Evolutionary conservation across 1,139 yeast species (phyloP), one percentile per base, ranked within the genome.

Genomic region (Saccharomyces hybrid): DNA sequence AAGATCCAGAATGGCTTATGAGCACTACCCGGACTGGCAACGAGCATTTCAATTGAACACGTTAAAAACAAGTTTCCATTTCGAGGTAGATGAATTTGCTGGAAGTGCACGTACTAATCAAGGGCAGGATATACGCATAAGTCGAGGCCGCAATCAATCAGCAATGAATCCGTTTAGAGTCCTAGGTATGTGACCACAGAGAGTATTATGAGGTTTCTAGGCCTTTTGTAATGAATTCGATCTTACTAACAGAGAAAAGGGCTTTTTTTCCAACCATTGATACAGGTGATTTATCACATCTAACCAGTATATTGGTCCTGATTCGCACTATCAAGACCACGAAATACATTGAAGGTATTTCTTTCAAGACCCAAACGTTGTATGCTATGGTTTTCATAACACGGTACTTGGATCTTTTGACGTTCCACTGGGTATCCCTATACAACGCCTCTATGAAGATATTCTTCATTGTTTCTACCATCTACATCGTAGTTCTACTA

Each of bases 391-490:
- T 93, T 20, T 91, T 83, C 66, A 69, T 85, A 49, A 80, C 96
- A 23, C 80, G 99, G 62, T 93, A 93, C 70, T 66, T 89, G 61
- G 93, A 88, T 70, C 71, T 86, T 31, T 59, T 73, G 30, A 59
- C 66, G 11, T 78, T 78, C 71, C 76, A 76, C 56, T 86, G 73
- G 70, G 72, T 77, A 47, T 86, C 96, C 1, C 55, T 87, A 5
- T 93, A 93, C 76, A 89, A 87, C 72, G 76, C 88, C 6, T 57
- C 84, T 52, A 84, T 93, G 90, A 93, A 93, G 73, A 50, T 93
- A 1, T 78, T 90, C 61, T 93, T 87, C 73, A 81, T 93, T 59
- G 80, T 75, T 0, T 79, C 96, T 0, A 85, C 97, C 1, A 65
- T 79, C 4, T 90, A 90, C 70, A 88, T 88, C 31, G 82, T 91